Evolutionary conservation across 2,329 filamentous ascomycete genomes (phyloP).

Genomic region (Colletotrichum scovillei): DNA sequence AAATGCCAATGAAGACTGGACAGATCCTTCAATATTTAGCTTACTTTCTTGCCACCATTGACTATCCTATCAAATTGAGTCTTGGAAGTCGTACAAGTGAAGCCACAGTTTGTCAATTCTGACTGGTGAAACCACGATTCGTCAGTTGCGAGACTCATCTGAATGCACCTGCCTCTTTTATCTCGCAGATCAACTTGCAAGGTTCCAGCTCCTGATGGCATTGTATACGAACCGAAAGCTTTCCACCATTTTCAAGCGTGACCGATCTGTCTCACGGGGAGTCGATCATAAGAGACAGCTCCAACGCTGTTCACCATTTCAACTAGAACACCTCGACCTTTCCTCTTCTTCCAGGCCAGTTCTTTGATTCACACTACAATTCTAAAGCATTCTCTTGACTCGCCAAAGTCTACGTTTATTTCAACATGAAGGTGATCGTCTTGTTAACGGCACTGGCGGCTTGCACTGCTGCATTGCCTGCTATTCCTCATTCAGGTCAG

Average conservation of each 20-base stretch:
- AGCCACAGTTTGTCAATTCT: not conserved
- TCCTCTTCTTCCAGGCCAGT: not conserved
- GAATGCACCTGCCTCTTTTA: conserved; percentile 30
- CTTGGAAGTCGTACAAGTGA: not conserved
- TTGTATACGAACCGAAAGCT: not conserved
- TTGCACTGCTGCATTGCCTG: conserved; percentile 16
- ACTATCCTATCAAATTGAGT: no score
- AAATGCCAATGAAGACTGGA: not conserved
- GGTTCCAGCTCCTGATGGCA: not conserved
- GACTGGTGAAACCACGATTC: not conserved
- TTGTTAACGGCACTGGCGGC: conserved; percentile 15
- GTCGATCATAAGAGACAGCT: not conserved
- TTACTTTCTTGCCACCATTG: not conserved
- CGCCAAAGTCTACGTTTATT: not conserved
- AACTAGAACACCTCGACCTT: not conserved
- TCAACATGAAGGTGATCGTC: conserved; percentile 18
- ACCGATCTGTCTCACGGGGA: not conserved
- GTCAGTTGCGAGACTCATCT: not conserved
- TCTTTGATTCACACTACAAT: not conserved
- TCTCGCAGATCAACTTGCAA: not conserved
- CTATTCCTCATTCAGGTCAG: not conserved
- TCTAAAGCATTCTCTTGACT: not conserved
- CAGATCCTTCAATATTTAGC: not conserved
- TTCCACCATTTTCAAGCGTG: not conserved
- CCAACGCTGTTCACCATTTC: no score